These are phyloP conservation scores for Aspergillus sp. DNA, from an alignment of 2,329 filamentous ascomycete genomes.

Conservation along the genomic window DNA sequence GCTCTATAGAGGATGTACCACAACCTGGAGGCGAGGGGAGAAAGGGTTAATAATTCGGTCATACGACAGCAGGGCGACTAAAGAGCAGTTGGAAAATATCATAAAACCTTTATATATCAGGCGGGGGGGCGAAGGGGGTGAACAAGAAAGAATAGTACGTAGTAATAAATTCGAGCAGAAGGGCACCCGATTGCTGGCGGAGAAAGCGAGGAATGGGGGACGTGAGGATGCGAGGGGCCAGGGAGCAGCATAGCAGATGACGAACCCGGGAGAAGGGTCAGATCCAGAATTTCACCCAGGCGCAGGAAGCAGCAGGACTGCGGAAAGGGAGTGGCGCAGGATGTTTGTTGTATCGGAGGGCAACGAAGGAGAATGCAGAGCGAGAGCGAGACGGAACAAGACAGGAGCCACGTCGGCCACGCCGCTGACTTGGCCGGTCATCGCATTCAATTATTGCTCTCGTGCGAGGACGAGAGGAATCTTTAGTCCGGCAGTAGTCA, in stretches of 20 bases:
- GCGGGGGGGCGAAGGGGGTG: neutral
- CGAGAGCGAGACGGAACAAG: neutral
- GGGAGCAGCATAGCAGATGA: constrained; percentile 17
- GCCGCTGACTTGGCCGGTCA: neutral
- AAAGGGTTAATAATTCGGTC: constrained; percentile 11
- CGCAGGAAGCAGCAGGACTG: neutral
- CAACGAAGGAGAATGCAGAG: constrained; percentile 18
- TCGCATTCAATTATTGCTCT: neutral
- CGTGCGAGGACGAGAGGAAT: no score
- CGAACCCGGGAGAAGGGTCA: constrained; percentile 11
- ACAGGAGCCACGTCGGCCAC: constrained; percentile 17
- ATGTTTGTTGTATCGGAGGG: constrained; percentile 13
- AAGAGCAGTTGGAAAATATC: constrained; percentile 2
- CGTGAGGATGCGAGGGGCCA: constrained; percentile 14
- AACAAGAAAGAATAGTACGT: neutral
- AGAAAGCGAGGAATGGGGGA: constrained; percentile 5
- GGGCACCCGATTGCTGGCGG: neutral
- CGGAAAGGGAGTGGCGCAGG: constrained; percentile 11
- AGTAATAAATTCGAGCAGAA: neutral
- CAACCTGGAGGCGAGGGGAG: constrained; percentile 6
- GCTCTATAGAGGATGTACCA: neutral
- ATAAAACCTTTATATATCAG: constrained; percentile 1
- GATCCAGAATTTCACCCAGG: neutral
- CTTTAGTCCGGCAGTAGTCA: no score
- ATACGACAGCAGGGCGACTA: constrained; percentile 5